Evolutionary conservation across 2,329 filamentous ascomycete genomes (phyloP).

Genomic region (Sarocladium kiliense): DNA sequence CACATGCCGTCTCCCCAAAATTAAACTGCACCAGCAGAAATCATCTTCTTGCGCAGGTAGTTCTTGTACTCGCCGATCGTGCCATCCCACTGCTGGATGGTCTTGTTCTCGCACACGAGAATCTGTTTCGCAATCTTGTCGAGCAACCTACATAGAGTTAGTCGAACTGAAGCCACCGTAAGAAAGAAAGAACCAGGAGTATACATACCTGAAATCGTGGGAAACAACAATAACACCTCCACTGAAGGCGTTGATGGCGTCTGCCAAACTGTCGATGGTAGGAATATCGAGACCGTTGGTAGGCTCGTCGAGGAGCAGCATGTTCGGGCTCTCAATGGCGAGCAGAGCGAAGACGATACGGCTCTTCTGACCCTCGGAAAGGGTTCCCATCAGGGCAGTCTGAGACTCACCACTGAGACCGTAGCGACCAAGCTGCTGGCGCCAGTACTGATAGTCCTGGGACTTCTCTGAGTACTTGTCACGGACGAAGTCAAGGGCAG

Average conservation of each 20-base stretch:
- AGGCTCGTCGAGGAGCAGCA: constrained; percentile 95
- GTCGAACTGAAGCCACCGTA: too few species aligned
- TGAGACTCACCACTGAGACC: constrained; percentile 90
- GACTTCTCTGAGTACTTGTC: constrained; percentile 87
- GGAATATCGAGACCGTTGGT: constrained; percentile 99
- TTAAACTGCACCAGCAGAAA: constrained; percentile 80
- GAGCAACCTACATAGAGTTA: constrained; percentile 59
- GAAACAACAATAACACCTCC: constrained; percentile 97
- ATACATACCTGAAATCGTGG: constrained; percentile 91
- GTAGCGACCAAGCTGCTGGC: constrained; percentile 92
- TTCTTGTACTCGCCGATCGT: constrained; percentile 95
- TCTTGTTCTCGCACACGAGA: constrained; percentile 98
- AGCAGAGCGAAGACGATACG: constrained; percentile 97
- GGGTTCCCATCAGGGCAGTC: constrained; percentile 94
- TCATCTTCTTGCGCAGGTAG: constrained; percentile 98
- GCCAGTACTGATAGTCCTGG: constrained; percentile 99
- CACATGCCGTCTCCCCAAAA: constrained; percentile 11
- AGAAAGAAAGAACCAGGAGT: background rate
- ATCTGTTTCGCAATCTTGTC: constrained; percentile 99
- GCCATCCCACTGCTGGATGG: constrained; percentile 84
- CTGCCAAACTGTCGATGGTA: constrained; percentile 94
- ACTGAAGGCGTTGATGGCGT: constrained; percentile 93
- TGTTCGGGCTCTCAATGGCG: constrained; percentile 94
- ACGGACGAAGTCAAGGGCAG: constrained; percentile 91
- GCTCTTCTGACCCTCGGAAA: constrained; percentile 96